These are phyloP conservation scores for Mycena filopes DNA, from an alignment of 768 basidiomycete genomes.

Conservation along the genomic window DNA sequence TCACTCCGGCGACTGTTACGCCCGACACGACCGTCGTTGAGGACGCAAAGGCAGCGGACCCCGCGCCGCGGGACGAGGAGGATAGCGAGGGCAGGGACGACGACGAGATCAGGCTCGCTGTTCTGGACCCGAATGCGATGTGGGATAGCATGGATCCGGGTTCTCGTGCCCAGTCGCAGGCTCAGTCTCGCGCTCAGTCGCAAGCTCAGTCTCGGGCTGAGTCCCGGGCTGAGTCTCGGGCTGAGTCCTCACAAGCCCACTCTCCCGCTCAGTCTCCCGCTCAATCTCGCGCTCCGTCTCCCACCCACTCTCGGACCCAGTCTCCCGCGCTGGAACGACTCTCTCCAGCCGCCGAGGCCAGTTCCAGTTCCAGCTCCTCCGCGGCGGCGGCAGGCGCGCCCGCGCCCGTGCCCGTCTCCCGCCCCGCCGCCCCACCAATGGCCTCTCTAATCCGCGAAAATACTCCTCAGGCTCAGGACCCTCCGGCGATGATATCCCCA, in stretches of 20 bases:
- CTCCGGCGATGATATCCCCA: neutral
- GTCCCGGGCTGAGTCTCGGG: too few relatives aligned
- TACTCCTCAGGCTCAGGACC: neutral
- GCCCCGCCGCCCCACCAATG: slow-evolving; percentile 15
- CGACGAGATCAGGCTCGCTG: neutral
- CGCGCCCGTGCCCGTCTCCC: neutral
- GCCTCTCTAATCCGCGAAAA: slow-evolving; percentile 16
- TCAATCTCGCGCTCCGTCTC: too few relatives aligned
- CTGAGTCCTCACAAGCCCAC: too few relatives aligned
- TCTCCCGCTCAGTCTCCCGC: too few relatives aligned
- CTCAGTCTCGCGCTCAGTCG: too few relatives aligned
- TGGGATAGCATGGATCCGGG: slow-evolving; percentile 32
- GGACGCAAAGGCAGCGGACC: neutral
- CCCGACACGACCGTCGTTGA: neutral
- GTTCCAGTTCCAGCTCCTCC: neutral
- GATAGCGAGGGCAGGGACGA: too few relatives aligned
- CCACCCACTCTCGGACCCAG: too few relatives aligned
- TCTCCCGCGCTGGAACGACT: too few relatives aligned
- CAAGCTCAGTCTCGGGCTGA: too few relatives aligned
- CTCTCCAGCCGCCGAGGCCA: neutral
- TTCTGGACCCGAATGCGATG: slow-evolving; percentile 21
- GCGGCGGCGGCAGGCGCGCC: neutral
- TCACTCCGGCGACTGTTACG: neutral
- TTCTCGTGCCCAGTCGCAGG: slow-evolving; percentile 14
- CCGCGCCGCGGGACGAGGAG: slow-evolving; percentile 6